Evolutionary conservation across 1,284 basidiomycete genomes (phyloP).

Genomic region (Marasmius oreades): DNA sequence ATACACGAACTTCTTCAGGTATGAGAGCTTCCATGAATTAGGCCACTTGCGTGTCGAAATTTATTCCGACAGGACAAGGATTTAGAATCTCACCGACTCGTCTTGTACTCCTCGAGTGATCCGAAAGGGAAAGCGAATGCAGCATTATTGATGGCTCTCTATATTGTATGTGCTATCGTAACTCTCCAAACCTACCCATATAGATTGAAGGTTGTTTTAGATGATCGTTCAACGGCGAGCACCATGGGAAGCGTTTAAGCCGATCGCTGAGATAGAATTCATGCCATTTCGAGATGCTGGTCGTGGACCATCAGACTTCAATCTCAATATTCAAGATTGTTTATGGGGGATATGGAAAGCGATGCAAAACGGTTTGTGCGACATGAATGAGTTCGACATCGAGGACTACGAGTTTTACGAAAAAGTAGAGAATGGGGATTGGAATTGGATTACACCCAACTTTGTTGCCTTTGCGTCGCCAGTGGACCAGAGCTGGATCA

Average conservation of each 20-base stretch:
- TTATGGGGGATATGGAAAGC: conserved; percentile 97
- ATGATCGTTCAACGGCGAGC: conserved; percentile 90
- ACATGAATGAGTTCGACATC: conserved; percentile 88
- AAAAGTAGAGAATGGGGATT: conserved; percentile 95
- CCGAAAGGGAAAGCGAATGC: conserved; percentile 91
- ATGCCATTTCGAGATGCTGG: conserved; percentile 97
- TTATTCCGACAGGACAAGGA: conserved; percentile 57
- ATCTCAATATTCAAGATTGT: conserved; percentile 89
- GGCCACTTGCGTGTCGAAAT: conserved; percentile 33
- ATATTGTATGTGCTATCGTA: conserved; percentile 58
- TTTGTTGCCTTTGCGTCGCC: conserved; percentile 98
- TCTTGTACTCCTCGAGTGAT: conserved; percentile 87
- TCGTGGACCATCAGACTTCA: conserved; percentile 89
- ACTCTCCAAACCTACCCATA: conserved; percentile 12
- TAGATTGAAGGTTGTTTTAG: conserved; percentile 37
- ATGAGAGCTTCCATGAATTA: conserved; percentile 26
- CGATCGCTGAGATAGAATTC: conserved; percentile 87
- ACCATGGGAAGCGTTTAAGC: conserved; percentile 95
- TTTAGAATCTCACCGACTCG: conserved; percentile 66
- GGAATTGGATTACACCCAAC: conserved; percentile 93
- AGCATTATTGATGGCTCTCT: conserved; percentile 88
- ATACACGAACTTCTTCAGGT: conserved; percentile 89
- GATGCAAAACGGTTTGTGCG: conserved; percentile 83
- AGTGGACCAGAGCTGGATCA: conserved; percentile 75
- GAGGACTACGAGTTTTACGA: conserved; percentile 94